Conservation (phyloP, 192 early-diverging fungal genomes). For the Spizellomyces punctatus region DNA sequence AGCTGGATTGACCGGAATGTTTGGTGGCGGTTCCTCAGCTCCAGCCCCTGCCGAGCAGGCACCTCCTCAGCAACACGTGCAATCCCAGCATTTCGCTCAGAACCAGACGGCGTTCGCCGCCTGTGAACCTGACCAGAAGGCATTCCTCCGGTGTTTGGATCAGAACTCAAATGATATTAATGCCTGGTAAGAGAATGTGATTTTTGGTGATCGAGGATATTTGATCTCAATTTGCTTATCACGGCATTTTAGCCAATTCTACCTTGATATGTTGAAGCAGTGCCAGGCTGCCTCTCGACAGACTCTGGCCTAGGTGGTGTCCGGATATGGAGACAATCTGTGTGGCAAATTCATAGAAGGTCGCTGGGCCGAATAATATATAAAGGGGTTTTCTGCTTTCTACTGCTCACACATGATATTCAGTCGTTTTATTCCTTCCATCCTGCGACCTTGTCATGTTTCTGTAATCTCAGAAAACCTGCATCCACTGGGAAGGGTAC, state of each 20-base stretch:
- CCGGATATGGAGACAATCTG: too few species aligned
- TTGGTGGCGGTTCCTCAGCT: constrained; percentile 32
- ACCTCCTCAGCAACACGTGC: constrained; percentile 40
- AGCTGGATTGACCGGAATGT: constrained; percentile 47
- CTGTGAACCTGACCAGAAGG: constrained; percentile 71
- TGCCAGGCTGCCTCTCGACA: constrained; percentile 60
- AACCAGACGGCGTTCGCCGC: constrained; percentile 35
- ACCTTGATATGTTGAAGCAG: constrained; percentile 87
- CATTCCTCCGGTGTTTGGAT: constrained; percentile 87
- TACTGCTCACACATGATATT: too few species aligned
- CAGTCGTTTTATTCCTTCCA: too few species aligned
- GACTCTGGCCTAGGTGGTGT: background rate
- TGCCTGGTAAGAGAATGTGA: constrained; percentile 53
- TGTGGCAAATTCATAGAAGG: too few species aligned
- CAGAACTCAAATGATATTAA: constrained; percentile 75
- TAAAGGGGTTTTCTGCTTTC: too few species aligned
- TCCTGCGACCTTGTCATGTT: too few species aligned
- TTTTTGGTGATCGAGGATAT: background rate
- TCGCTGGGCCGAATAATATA: too few species aligned
- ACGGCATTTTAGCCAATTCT: constrained; percentile 76
- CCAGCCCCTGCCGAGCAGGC: constrained; percentile 25
- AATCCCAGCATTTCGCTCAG: constrained; percentile 37
- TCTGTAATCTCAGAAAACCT: too few species aligned
- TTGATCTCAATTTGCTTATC: background rate
- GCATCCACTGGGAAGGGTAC: too few species aligned